Conservation (phyloP, 129 eudicot species). For the Gnaphalium uliginosum region DNA sequence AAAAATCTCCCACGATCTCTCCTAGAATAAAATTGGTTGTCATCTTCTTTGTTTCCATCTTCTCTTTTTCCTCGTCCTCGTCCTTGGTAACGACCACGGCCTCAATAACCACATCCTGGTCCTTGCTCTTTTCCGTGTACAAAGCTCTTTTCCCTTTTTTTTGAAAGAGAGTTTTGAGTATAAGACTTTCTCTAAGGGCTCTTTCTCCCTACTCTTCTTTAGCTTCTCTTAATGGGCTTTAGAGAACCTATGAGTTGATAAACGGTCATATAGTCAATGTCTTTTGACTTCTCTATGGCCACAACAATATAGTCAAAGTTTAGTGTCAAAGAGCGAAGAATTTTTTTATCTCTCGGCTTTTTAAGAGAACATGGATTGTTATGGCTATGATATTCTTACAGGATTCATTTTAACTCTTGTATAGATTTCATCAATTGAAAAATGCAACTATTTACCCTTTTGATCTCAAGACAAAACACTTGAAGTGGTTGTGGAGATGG, state of each 20-base stretch:
- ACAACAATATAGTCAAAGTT: not conserved
- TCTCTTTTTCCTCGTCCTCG: not conserved
- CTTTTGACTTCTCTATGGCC: not conserved
- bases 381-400: too few species aligned
- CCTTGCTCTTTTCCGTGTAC: not conserved
- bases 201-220: slow-evolving; percentile 3
- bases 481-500: too few species aligned
- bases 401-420: too few species aligned
- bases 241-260: not conserved
- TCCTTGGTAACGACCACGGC: not conserved
- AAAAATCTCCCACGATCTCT: not conserved
- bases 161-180: slow-evolving; percentile 1
- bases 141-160: not conserved
- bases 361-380: too few species aligned
- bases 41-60: too few species aligned
- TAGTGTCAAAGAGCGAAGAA: not conserved
- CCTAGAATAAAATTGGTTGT: not conserved
- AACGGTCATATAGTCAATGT: not conserved
- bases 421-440: too few species aligned
- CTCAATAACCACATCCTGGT: not conserved
- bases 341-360: too few species aligned
- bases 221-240: not conserved
- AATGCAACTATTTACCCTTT: too few species aligned
- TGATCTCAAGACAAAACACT: too few species aligned
- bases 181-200: not conserved